phyloP scores from a whole-genome alignment of 1,139 yeast species.

The Kodamaea ohmeri region DNA sequence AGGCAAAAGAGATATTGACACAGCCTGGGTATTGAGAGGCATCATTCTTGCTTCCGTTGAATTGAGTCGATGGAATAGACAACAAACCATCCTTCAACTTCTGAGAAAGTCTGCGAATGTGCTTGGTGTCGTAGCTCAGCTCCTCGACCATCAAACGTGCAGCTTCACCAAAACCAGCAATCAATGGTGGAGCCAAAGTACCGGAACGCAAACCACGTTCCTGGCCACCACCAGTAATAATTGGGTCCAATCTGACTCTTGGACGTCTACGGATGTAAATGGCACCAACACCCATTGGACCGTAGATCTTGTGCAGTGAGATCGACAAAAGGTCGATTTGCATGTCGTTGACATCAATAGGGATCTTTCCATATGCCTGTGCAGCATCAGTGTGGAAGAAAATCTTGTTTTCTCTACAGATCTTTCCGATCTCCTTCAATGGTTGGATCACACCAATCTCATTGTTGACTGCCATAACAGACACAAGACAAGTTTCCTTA shows the following conservation, averaged over 20 bases:
- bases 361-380: slow-evolving; percentile 94
- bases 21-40: slow-evolving; percentile 80
- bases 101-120: slow-evolving; percentile 67
- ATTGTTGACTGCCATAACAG: slow-evolving; percentile 97
- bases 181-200: slow-evolving; percentile 91
- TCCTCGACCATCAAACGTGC: slow-evolving; percentile 80
- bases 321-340: slow-evolving; percentile 91
- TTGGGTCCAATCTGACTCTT: slow-evolving; percentile 93
- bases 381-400: slow-evolving; percentile 99
- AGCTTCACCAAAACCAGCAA: slow-evolving; percentile 97
- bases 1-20: slow-evolving; percentile 94
- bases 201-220: slow-evolving; percentile 98
- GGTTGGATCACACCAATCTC: slow-evolving; percentile 99
- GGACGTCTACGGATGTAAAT: slow-evolving; percentile 95
- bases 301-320: slow-evolving; percentile 94
- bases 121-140: slow-evolving; percentile 67
- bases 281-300: slow-evolving; percentile 98
- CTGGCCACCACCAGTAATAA: slow-evolving; percentile 98
- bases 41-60: slow-evolving; percentile 77
- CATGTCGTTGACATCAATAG: slow-evolving; percentile 88
- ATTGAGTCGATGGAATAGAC: slow-evolving; percentile 79
- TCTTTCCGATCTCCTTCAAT: slow-evolving; percentile 83
- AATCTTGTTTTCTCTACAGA: slow-evolving; percentile 83
- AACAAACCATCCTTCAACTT: slow-evolving; percentile 73
- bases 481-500: slow-evolving; percentile 86